Conservation (phyloP, 2,329 filamentous ascomycete genomes). For the Sporothrix pallida region DNA sequence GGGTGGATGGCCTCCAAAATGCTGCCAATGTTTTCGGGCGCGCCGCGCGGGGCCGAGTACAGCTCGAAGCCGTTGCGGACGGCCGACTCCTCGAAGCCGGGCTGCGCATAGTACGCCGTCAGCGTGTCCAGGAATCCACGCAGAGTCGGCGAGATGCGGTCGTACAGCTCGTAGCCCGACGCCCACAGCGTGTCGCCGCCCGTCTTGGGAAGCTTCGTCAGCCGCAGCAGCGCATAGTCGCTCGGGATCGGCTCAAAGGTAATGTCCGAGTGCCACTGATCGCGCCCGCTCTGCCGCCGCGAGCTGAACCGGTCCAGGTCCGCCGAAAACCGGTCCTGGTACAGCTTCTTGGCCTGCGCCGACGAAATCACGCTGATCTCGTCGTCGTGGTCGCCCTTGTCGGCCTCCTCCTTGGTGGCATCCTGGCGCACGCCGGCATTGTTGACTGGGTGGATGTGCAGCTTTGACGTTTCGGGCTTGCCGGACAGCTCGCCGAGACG, state of each 20-base stretch:
- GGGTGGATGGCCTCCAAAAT: slow-evolving; percentile 59
- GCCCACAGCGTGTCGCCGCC: slow-evolving; percentile 68
- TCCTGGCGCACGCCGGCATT: slow-evolving; percentile 32
- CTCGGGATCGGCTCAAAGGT: slow-evolving; percentile 55
- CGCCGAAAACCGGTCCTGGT: slow-evolving; percentile 18
- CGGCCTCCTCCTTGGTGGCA: slow-evolving; percentile 22
- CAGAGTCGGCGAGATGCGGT: slow-evolving; percentile 61
- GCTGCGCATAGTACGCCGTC: slow-evolving; percentile 60
- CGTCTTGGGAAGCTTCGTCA: slow-evolving; percentile 50
- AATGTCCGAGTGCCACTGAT: slow-evolving; percentile 56
- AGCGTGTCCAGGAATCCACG: slow-evolving; percentile 60
- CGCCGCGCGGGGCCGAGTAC: slow-evolving; percentile 54
- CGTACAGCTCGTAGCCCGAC: slow-evolving; percentile 70
- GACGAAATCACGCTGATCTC: slow-evolving; percentile 58
- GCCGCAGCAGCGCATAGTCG: slow-evolving; percentile 53
- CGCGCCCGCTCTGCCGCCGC: slow-evolving; percentile 32
- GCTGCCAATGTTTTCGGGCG: slow-evolving; percentile 57
- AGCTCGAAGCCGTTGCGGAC: slow-evolving; percentile 52
- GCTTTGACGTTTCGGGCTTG: too few species aligned
- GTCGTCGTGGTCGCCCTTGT: slow-evolving; percentile 40
- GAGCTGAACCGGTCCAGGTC: slow-evolving; percentile 10
- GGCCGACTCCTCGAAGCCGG: slow-evolving; percentile 57
- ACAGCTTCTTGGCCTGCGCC: slow-evolving; percentile 41
- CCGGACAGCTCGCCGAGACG: slow-evolving; percentile 36
- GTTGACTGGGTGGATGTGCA: slow-evolving; percentile 58